Base-by-base conservation (phyloP, 2,329 filamentous ascomycete species). In the Colletotrichum liriopes region DNA sequence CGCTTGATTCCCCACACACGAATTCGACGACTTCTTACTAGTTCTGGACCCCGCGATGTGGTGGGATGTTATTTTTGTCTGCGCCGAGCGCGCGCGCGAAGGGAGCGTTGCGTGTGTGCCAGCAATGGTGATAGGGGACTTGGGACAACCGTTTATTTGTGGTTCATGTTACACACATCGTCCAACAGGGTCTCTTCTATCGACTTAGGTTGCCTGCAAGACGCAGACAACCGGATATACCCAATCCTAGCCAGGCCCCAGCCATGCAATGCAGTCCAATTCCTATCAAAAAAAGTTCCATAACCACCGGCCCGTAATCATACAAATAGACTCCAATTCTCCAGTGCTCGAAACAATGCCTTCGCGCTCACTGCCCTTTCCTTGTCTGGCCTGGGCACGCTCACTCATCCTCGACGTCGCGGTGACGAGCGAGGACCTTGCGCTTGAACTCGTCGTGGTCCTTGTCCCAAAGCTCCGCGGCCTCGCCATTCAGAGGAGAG, bases 381-480 rank as follows among this genome's bases (percentile, higher is more conserved):
- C 35, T 55, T 52, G 35, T 35, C 20, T 51, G 65, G 29, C 20
- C 7, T 2, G 6, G 35, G 12, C 11, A 39, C 47, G 35, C 76
- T 79, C 82, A 92, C 77, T 92, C 90, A 74, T 92, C 91, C 73
- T 92, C 91, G 37, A 92, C 82, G 75, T 92, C 91, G 58, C 86
- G 85, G 82, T 93, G 90, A 72, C 91, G 87, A 60, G 84, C 89
- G 74, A 89, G 77, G 43, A 93, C 90, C 84, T 92, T 92, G 76
- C 90, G 90, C 89, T 98, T 94, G 88, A 96, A 98, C 82, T 97
- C 94, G 56, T 90, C 91, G 47, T 91, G 87, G 81, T 98, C 91
- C 77, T 92, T 94, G 81, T 98, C 96, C 95, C 96, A 99, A 52
- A 99, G 88, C 81, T 98, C 94, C 20, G 97, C 96, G 39, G 96